Conservation (phyloP, 352 stramenopile genomes). For the Globisporangium polare region DNA sequence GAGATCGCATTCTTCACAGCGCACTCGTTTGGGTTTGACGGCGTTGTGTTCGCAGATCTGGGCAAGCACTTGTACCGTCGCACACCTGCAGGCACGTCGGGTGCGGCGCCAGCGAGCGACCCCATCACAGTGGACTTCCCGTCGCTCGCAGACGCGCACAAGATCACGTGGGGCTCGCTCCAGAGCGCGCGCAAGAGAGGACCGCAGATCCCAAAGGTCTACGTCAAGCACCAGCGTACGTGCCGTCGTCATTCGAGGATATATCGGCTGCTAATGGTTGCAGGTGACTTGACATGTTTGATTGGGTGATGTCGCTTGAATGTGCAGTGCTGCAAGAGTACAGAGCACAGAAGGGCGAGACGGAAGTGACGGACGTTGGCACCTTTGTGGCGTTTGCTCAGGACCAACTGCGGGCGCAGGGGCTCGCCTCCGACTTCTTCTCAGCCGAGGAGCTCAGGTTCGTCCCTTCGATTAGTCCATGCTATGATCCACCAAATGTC, state of each 20-base stretch:
- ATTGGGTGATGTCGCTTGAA: not conserved
- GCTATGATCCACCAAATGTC: not conserved
- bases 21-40: constrained; percentile 72
- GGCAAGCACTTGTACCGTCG: constrained; percentile 63
- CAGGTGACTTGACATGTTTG: not conserved
- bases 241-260: not conserved
- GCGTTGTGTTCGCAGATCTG: constrained; percentile 79
- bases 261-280: too few species aligned
- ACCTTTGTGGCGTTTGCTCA: constrained; percentile 62
- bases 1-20: constrained; percentile 73
- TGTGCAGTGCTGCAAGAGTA: constrained; percentile 64
- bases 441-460: constrained; percentile 46
- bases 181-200: constrained; percentile 67
- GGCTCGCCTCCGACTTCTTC: constrained; percentile 62
- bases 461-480: not conserved
- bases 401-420: constrained; percentile 44
- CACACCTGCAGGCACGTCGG: constrained; percentile 14
- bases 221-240: constrained; percentile 76
- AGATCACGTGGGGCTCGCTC: constrained; percentile 56
- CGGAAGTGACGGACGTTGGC: constrained; percentile 16
- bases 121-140: constrained; percentile 49
- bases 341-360: constrained; percentile 22
- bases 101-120: constrained; percentile 23
- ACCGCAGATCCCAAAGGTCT: constrained; percentile 68
- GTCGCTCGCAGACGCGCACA: constrained; percentile 42